Evolutionary conservation across 225 moss, liverwort and hornwort species (phyloP).

Genomic region (Marchantia paleacea): DNA sequence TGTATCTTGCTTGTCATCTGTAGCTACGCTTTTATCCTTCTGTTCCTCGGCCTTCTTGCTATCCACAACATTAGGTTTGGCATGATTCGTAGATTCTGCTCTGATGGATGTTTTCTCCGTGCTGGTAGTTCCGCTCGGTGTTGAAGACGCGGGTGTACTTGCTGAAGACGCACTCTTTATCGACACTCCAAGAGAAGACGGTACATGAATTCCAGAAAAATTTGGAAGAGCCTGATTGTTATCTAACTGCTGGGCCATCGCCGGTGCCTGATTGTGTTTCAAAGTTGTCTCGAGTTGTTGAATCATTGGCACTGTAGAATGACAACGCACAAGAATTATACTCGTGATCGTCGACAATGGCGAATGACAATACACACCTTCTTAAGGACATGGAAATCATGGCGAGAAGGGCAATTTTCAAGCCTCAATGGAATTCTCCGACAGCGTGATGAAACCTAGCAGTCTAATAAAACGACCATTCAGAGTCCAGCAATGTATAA

Average conservation of each 20-base stretch:
- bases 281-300: conserved; percentile 65
- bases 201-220: conserved; percentile 59
- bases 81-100: conserved; percentile 6
- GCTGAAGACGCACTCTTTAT: conserved; percentile 29
- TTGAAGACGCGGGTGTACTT: conserved; percentile 23
- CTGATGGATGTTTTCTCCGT: background rate
- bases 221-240: conserved; percentile 48
- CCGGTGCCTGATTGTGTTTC: conserved; percentile 82
- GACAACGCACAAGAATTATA: background rate
- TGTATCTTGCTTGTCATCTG: conserved; percentile 37
- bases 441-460: background rate
- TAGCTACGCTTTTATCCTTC: conserved; percentile 28
- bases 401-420: no score
- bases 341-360: no score
- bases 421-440: no score
- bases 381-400: no score
- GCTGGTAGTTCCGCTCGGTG: conserved; percentile 20
- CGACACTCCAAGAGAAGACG: conserved; percentile 55
- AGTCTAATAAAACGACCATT: background rate
- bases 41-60: conserved; percentile 18
- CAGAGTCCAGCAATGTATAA: background rate
- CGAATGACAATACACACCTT: no score
- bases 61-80: conserved; percentile 14
- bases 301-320: conserved; percentile 69
- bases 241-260: conserved; percentile 48